Evolutionary conservation across 225 moss, liverwort and hornwort species (phyloP).

Genomic region (Polytrichum formosum): DNA sequence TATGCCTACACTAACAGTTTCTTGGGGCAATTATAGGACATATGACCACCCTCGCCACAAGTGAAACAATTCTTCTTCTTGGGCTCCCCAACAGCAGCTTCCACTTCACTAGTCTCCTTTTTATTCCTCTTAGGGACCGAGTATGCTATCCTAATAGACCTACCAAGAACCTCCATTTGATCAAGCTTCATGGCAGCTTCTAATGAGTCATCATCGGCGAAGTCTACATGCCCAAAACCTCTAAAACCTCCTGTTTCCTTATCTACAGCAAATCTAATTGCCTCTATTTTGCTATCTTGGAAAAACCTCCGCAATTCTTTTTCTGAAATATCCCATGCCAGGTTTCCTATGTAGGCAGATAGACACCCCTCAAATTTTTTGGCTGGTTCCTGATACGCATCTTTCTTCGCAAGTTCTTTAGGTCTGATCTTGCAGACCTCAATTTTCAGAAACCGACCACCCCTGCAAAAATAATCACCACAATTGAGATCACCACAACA

Average conservation of each 20-base stretch:
- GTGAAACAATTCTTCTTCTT: constrained; percentile 47
- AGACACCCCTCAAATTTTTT: constrained; percentile 62
- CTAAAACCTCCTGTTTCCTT: constrained; percentile 61
- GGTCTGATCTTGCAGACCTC: constrained; percentile 59
- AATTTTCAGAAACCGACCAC: constrained; percentile 82
- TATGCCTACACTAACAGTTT: background rate
- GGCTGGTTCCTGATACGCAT: constrained; percentile 46
- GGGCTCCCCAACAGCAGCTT: background rate
- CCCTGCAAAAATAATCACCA: constrained; percentile 33
- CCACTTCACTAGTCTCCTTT: background rate
- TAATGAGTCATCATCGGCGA: constrained; percentile 70
- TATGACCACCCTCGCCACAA: constrained; percentile 72
- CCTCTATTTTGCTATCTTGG: constrained; percentile 56
- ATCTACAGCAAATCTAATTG: constrained; percentile 56
- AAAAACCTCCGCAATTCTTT: constrained; percentile 63
- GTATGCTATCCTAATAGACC: constrained; percentile 82
- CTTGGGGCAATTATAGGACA: constrained; percentile 67
- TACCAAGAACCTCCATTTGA: constrained; percentile 51
- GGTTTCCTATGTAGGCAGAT: constrained; percentile 80
- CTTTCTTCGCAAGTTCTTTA: constrained; percentile 31
- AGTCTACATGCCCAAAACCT: constrained; percentile 84
- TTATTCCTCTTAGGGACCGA: constrained; percentile 53
- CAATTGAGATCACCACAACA: too few relatives aligned
- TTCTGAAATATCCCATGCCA: constrained; percentile 75
- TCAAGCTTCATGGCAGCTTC: constrained; percentile 75